Conservation (phyloP, 129 eudicot species). For the Glebionis coronaria region DNA sequence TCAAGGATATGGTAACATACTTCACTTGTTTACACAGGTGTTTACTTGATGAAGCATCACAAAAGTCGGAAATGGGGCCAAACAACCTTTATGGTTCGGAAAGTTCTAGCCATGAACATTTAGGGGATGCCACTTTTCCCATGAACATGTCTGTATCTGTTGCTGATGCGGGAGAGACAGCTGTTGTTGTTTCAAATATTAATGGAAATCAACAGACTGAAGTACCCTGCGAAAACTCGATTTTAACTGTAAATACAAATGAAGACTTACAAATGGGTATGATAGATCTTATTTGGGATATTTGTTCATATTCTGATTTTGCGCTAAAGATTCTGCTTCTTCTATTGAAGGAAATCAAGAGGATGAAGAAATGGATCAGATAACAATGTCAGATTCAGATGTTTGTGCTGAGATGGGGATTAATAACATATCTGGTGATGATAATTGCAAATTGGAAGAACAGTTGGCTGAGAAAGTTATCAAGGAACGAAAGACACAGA, state of each 20-base stretch:
- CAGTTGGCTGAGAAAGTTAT: constrained; percentile 18
- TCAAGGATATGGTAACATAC: background rate
- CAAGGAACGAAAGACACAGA: constrained; percentile 31
- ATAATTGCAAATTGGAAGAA: constrained; percentile 30
- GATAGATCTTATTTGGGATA: constrained; percentile 14
- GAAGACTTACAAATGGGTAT: constrained; percentile 27
- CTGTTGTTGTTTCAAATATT: constrained; percentile 76
- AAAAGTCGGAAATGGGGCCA: constrained; percentile 38
- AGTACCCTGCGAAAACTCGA: constrained; percentile 24
- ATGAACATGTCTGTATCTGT: constrained; percentile 69
- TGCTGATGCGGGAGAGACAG: constrained; percentile 96
- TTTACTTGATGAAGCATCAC: constrained; percentile 32
- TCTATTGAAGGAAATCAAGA: constrained; percentile 32
- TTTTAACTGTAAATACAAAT: constrained; percentile 31
- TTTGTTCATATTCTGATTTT: background rate
- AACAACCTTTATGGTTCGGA: constrained; percentile 36
- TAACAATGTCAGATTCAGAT: constrained; percentile 20
- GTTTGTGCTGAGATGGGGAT: background rate
- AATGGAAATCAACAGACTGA: constrained; percentile 38
- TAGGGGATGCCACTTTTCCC: constrained; percentile 47
- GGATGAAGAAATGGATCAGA: constrained; percentile 28
- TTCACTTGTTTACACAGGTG: constrained; percentile 51
- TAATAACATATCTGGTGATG: background rate
- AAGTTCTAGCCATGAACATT: constrained; percentile 26
- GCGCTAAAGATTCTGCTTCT: constrained; percentile 18